Conservation (phyloP, 163 green algal species). For the Trebouxiophyceae sp. region DNA sequence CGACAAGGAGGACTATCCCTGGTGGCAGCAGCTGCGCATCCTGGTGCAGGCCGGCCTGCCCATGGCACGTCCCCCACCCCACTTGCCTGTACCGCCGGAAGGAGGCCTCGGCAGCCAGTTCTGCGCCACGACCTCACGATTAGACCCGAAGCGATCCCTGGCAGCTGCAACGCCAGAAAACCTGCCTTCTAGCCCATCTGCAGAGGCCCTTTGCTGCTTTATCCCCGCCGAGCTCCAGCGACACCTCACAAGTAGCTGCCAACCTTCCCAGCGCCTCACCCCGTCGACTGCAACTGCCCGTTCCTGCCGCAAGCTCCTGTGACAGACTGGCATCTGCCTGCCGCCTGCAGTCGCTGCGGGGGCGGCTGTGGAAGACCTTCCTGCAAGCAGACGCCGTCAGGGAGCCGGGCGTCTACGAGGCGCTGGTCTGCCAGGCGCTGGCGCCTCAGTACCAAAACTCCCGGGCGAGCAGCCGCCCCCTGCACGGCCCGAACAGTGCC, state of each 20-base stretch:
- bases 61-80: conserved; percentile 13
- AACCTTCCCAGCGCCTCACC: too few species aligned
- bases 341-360: conserved; percentile 20
- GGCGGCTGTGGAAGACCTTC: conserved; percentile 37
- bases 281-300: too few species aligned
- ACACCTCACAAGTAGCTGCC: too few species aligned
- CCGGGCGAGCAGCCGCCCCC: neutral
- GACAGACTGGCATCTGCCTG: too few species aligned
- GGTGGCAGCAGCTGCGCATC: conserved; percentile 30
- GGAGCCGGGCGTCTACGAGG: conserved; percentile 28
- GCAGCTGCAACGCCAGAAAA: too few species aligned
- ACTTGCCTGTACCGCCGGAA: neutral
- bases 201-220: too few species aligned
- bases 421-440: conserved; percentile 27
- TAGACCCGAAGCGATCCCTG: too few species aligned
- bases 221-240: too few species aligned
- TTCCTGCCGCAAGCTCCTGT: too few species aligned
- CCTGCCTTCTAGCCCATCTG: too few species aligned
- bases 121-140: too few species aligned
- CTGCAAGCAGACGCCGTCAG: conserved; percentile 19
- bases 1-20: conserved; percentile 2
- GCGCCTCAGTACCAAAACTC: conserved; percentile 3
- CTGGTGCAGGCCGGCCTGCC: conserved; percentile 51
- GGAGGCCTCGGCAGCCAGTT: neutral
- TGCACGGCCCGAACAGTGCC: neutral